These are phyloP conservation scores for Zygosaccharomyces sapae DNA, from an alignment of 1,139 yeast species.

Conservation along the genomic window DNA sequence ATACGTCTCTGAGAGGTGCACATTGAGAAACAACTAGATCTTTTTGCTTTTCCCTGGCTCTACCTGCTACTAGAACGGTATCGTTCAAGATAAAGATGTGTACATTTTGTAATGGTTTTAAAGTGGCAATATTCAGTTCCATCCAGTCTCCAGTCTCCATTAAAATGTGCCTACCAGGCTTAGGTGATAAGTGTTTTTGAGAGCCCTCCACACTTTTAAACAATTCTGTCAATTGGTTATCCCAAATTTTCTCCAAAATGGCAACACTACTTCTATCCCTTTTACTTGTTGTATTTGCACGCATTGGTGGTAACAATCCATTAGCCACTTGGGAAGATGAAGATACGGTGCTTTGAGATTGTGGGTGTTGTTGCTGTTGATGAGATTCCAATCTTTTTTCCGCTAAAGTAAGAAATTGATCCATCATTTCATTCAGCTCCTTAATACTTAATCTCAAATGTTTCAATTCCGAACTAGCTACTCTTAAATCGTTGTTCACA, in stretches of 20 bases:
- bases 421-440: slow-evolving; percentile 59
- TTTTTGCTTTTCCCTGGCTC: slow-evolving; percentile 43
- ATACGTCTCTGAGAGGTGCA: slow-evolving; percentile 67
- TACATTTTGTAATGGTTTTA: slow-evolving; percentile 73
- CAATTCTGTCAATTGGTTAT: slow-evolving; percentile 61
- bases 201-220: slow-evolving; percentile 89
- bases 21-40: slow-evolving; percentile 70
- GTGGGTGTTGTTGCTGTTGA: slow-evolving; percentile 22
- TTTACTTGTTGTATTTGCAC: slow-evolving; percentile 26
- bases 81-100: slow-evolving; percentile 79
- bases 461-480: slow-evolving; percentile 62
- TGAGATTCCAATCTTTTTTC: slow-evolving; percentile 51
- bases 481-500: slow-evolving; percentile 60
- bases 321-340: slow-evolving; percentile 10
- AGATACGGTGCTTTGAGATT: slow-evolving; percentile 14
- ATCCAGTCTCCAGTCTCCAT: slow-evolving; percentile 83
- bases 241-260: slow-evolving; percentile 78
- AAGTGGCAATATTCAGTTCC: slow-evolving; percentile 81
- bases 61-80: slow-evolving; percentile 67
- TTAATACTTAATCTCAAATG: slow-evolving; percentile 56
- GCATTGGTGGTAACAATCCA: slow-evolving; percentile 28
- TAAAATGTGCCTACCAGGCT: slow-evolving; percentile 77
- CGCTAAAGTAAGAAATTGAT: slow-evolving; percentile 68
- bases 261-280: slow-evolving; percentile 66
- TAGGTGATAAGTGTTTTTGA: slow-evolving; percentile 69